Percentiles rank a stretch among this genome's conserved stretches.
Conservation (phyloP, 2,329 filamentous ascomycete species). For the Fusarium pseudonygamai region DNA sequence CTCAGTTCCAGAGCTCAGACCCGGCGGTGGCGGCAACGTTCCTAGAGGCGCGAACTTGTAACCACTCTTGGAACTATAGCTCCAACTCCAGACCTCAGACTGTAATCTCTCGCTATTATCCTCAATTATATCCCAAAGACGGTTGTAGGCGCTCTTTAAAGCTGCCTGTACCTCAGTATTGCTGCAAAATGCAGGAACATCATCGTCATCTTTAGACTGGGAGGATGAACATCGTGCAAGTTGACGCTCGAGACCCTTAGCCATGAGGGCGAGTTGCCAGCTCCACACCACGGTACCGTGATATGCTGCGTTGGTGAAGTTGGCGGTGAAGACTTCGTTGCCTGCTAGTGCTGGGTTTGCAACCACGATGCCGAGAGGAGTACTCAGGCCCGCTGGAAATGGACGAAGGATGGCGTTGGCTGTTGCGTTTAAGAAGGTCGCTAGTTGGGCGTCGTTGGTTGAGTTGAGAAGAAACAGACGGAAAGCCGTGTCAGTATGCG, state of each 20-base stretch:
- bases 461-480: constrained; percentile 70
- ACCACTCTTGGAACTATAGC: constrained; percentile 48
- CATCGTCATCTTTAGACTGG: background rate
- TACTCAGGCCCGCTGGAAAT: constrained; percentile 68
- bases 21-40: constrained; percentile 27
- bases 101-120: constrained; percentile 60
- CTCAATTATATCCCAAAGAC: constrained; percentile 69
- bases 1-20: constrained; percentile 19
- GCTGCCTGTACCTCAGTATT: constrained; percentile 55
- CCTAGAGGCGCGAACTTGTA: constrained; percentile 39
- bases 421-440: constrained; percentile 63
- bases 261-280: constrained; percentile 74
- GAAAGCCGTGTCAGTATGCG: constrained; percentile 73
- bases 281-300: constrained; percentile 73
- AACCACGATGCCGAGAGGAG: constrained; percentile 64
- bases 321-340: constrained; percentile 56
- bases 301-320: constrained; percentile 65
- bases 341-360: constrained; percentile 68
- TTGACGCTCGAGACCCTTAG: constrained; percentile 66
- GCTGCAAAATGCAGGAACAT: constrained; percentile 59
- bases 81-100: constrained; percentile 72
- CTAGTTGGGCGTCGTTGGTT: constrained; percentile 66
- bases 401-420: constrained; percentile 65
- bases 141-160: constrained; percentile 63
- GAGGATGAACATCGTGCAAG: constrained; percentile 58